These are phyloP conservation scores for Cercospora beticola DNA, from an alignment of 2,329 filamentous ascomycete genomes.

Conservation along the genomic window DNA sequence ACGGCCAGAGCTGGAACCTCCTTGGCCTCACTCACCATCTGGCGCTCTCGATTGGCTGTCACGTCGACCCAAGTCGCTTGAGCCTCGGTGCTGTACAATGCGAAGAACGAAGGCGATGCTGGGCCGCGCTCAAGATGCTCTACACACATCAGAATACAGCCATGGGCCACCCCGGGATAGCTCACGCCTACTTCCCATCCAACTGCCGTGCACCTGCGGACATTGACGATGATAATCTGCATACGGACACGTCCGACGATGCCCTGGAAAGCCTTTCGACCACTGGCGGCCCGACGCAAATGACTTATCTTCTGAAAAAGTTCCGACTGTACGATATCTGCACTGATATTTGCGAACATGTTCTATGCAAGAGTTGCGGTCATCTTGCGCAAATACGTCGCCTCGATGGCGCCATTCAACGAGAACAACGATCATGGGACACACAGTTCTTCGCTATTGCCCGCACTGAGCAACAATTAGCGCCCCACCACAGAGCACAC, in stretches of 20 bases:
- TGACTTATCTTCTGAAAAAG: constrained; percentile 3
- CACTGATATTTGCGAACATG: background rate
- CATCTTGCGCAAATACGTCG: background rate
- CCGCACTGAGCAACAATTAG: background rate
- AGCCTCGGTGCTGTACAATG: background rate
- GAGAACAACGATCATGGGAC: background rate
- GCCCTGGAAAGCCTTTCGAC: background rate
- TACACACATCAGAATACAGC: constrained; percentile 1
- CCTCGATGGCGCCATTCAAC: background rate
- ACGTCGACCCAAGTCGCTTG: background rate
- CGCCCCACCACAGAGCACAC: background rate
- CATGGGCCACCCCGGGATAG: background rate
- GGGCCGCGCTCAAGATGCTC: constrained; percentile 7
- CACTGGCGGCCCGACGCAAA: background rate
- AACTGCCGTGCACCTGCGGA: background rate
- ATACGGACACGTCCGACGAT: background rate
- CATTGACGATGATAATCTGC: background rate
- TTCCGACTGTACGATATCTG: constrained; percentile 8
- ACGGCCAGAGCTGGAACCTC: constrained; percentile 5
- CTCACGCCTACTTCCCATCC: background rate
- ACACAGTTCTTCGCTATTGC: background rate
- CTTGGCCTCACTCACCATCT: constrained; percentile 8
- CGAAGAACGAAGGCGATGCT: constrained; percentile 5
- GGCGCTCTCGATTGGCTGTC: constrained; percentile 1
- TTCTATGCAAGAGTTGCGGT: background rate